phyloP scores from a whole-genome alignment of 305 asterid genomes.

The Rubia peregrina region DNA sequence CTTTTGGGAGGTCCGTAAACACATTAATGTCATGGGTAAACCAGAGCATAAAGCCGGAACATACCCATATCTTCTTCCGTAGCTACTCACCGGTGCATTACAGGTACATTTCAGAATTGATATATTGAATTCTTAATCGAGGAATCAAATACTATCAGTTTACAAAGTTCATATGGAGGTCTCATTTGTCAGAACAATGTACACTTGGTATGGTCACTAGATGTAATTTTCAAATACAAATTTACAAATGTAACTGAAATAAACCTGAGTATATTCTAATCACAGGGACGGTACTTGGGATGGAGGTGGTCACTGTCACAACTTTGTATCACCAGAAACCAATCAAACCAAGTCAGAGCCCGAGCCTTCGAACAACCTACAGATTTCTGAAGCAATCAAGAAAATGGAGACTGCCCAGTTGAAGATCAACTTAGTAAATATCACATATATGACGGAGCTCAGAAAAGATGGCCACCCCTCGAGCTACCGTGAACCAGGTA shows the following conservation, averaged over 20 bases:
- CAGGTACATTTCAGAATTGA: slow-evolving; percentile 35
- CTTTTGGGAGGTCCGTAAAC: slow-evolving; percentile 52
- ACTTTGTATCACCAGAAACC: slow-evolving; percentile 15
- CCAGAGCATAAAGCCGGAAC: slow-evolving; percentile 32
- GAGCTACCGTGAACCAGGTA: slow-evolving; percentile 63
- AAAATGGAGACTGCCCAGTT: slow-evolving; percentile 31
- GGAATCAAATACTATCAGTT: neutral
- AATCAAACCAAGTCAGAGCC: slow-evolving; percentile 25
- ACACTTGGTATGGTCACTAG: neutral
- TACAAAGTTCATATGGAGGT: neutral
- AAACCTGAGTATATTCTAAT: slow-evolving; percentile 1
- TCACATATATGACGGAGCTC: slow-evolving; percentile 55
- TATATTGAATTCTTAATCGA: neutral
- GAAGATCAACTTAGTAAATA: slow-evolving; percentile 37
- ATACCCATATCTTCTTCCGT: slow-evolving; percentile 49
- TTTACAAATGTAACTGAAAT: slow-evolving; percentile 3
- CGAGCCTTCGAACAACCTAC: slow-evolving; percentile 42
- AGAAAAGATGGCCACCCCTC: slow-evolving; percentile 82
- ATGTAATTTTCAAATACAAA: neutral
- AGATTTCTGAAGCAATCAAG: slow-evolving; percentile 38
- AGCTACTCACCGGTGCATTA: slow-evolving; percentile 84
- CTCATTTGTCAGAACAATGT: slow-evolving; percentile 3
- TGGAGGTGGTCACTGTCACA: slow-evolving; percentile 49
- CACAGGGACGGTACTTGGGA: slow-evolving; percentile 72
- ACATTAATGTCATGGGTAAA: slow-evolving; percentile 50